These are phyloP conservation scores for Neurospora intermedia DNA, from an alignment of 495 filamentous ascomycete species.

Conservation along the genomic window DNA sequence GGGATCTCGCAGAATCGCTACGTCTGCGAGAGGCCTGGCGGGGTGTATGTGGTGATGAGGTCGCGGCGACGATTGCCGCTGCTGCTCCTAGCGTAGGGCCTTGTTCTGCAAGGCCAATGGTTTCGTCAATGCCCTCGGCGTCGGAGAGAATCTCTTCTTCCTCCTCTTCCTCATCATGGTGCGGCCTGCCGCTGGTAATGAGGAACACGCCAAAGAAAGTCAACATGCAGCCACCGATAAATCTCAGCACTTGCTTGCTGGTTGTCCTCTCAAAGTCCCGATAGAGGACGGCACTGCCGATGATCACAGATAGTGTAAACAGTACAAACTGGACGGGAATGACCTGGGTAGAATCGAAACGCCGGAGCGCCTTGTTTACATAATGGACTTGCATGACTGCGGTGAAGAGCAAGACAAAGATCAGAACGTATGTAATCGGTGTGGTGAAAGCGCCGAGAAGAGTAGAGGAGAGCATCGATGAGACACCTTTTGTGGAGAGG, in stretches of 20 bases:
- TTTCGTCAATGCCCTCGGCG: conserved; percentile 43
- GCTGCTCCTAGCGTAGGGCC: conserved; percentile 5
- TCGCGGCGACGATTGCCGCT: neutral
- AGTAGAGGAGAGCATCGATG: conserved; percentile 82
- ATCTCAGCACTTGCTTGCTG: conserved; percentile 59
- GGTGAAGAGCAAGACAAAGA: conserved; percentile 65
- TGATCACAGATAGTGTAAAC: conserved; percentile 90
- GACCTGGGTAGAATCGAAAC: conserved; percentile 93
- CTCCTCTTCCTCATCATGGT: conserved; percentile 32
- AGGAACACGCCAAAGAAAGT: conserved; percentile 93
- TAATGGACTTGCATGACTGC: conserved; percentile 94
- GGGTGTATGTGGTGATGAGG: conserved; percentile 7
- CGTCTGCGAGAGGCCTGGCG: conserved; percentile 3
- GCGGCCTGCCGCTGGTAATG: conserved; percentile 62
- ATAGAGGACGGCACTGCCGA: conserved; percentile 86
- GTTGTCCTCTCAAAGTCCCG: conserved; percentile 82
- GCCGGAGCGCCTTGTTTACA: conserved; percentile 85
- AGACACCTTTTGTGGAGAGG: conserved; percentile 90
- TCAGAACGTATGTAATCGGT: conserved; percentile 77
- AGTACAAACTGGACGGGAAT: conserved; percentile 95
- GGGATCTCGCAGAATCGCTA: conserved; percentile 18
- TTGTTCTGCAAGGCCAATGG: conserved; percentile 35
- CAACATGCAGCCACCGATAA: conserved; percentile 75
- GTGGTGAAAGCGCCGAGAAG: conserved; percentile 81
- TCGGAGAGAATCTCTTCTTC: conserved; percentile 44